Evolutionary conservation across 208 protist genomes (phyloP), one percentile per base, ranked within the genome.

Genomic region (Trypanosoma avium): DNA sequence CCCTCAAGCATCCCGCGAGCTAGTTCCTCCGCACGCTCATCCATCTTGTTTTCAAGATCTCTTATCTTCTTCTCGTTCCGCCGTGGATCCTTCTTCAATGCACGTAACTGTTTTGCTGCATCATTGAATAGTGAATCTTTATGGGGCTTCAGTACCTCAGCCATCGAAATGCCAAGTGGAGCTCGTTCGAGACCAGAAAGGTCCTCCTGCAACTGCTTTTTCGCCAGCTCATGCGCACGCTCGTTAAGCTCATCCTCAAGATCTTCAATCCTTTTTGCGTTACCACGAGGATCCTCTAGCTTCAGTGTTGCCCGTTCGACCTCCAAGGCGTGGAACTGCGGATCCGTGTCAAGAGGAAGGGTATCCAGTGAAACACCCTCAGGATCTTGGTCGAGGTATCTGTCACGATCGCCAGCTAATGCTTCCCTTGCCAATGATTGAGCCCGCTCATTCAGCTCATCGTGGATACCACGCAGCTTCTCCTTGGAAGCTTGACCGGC

Each of bases 161-260:
- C n/a, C 46, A 93, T 58, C 5, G 87, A 81, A 21, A 93, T 72
- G 32, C 75, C 84, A 6, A 63, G 45, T 10, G 88, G 82, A 0
- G 53, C 55, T 33, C 61, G 48, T 12, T 94, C 81, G 26, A 94
- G 59, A 13, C 80, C 81, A 35, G 61, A 43, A 17, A 91, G 61
- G 50, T 94, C 88, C 36, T 84, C 73, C 60, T 69, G 54, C 35
- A 85, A 71, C 47, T 91, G 83, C 59, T 70, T 57, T 42, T 59
- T 62, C 26, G 87, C 83, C 45, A 93, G 58, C 58, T 86, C 75
- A 55, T 83, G 83, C 22, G 71, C 73, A 45, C 77, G 75, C 15
- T 70, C 73, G 60, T 88, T 90, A 3, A 92, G 70, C 59, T 77
- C 47, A 32, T 46, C 58, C 50, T 89, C 80, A n/a, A 89, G 61